These are phyloP conservation scores for Acorus calamus DNA, from an alignment of 106 monocot species.

Conservation along the genomic window DNA sequence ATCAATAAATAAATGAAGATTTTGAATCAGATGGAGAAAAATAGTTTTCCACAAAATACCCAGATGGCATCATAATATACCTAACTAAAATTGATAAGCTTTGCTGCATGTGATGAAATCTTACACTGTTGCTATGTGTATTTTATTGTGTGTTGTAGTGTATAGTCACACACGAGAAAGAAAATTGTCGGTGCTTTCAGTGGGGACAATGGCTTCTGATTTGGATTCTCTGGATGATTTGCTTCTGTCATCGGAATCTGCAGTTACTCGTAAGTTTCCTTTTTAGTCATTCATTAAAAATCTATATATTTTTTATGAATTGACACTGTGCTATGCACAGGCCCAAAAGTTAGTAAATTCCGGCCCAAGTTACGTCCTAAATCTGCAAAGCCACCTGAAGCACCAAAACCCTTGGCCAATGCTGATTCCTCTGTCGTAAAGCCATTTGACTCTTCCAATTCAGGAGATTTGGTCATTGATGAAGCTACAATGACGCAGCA, in stretches of 20 bases:
- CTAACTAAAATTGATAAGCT: too few species aligned
- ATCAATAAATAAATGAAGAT: too few species aligned
- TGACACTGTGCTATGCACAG: neutral
- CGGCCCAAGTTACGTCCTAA: conserved; percentile 9
- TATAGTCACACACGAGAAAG: too few species aligned
- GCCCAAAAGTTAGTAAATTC: conserved; percentile 2
- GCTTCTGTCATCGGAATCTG: neutral
- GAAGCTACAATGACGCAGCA: neutral
- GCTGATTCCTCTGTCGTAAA: neutral
- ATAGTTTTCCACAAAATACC: too few species aligned
- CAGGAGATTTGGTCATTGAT: neutral
- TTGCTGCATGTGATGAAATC: too few species aligned
- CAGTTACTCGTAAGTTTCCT: neutral
- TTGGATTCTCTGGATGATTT: conserved; percentile 6
- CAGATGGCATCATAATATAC: too few species aligned
- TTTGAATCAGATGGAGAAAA: too few species aligned
- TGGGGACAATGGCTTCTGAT: neutral
- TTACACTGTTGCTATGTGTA: too few species aligned
- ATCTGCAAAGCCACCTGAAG: neutral
- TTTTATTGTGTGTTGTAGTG: too few species aligned
- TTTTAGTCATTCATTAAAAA: neutral
- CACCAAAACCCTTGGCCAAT: neutral
- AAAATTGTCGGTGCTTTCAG: too few species aligned
- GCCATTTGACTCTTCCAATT: neutral
- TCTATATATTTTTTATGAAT: too few species aligned